phyloP scores from a whole-genome alignment of 805 yeast genomes.

The Candida golubevii region DNA sequence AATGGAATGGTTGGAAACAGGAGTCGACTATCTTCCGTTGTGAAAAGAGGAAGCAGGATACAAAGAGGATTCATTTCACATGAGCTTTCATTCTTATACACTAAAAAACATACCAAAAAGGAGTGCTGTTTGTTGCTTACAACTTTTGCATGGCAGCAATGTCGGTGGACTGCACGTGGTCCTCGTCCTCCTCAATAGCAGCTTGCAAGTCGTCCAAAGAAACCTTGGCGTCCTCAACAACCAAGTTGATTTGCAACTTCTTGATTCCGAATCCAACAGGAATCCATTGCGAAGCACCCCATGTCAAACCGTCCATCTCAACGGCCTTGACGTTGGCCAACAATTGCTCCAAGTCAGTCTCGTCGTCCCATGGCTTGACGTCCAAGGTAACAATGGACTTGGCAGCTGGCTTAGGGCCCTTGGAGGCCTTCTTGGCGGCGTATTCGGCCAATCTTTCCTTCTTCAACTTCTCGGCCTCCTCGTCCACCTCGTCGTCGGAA shows the following conservation, averaged over 20 bases:
- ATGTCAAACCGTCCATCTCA: conserved; percentile 86
- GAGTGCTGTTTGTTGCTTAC: conserved; percentile 38
- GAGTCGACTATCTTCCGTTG: conserved; percentile 47
- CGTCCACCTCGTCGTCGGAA: conserved; percentile 91
- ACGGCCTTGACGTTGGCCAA: conserved; percentile 81
- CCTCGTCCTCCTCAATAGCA: conserved; percentile 85
- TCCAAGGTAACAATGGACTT: conserved; percentile 95
- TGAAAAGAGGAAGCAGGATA: conserved; percentile 5
- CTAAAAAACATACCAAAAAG: conserved; percentile 16
- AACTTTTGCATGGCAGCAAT: conserved; percentile 97
- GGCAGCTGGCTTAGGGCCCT: conserved; percentile 98
- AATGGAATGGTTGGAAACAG: conserved; percentile 40
- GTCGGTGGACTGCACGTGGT: conserved; percentile 98
- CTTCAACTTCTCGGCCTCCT: conserved; percentile 94
- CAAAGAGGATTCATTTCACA: conserved; percentile 2
- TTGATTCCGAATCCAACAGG: conserved; percentile 99
- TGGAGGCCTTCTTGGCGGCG: conserved; percentile 95
- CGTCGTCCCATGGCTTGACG: conserved; percentile 99
- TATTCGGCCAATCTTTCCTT: conserved; percentile 97
- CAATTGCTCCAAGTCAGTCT: conserved; percentile 89
- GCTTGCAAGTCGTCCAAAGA: conserved; percentile 86
- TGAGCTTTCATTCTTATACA: conserved; percentile 21
- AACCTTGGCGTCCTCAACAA: conserved; percentile 95
- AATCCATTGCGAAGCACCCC: conserved; percentile 97
- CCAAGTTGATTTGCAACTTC: conserved; percentile 98